phyloP scores from a whole-genome alignment of 176 grass and related monocot species.

The Oryza coarctata region DNA sequence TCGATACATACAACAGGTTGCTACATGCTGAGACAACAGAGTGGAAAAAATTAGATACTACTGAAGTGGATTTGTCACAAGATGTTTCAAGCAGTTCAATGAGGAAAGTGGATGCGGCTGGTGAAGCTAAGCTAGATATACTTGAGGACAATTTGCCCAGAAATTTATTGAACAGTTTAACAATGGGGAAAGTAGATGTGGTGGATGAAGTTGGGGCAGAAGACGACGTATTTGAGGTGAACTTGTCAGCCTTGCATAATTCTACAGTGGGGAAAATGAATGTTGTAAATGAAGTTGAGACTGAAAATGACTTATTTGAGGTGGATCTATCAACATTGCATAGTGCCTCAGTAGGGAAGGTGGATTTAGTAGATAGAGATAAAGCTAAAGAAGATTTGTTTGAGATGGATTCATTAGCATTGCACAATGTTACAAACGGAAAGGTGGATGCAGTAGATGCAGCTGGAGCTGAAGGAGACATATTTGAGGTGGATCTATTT shows the following conservation, averaged over 20 bases:
- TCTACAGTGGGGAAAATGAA: background rate
- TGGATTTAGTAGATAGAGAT: background rate
- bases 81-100: constrained; percentile 24
- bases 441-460: background rate
- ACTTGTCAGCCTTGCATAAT: background rate
- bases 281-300: background rate
- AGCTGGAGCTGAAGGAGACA: background rate
- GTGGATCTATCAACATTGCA: background rate
- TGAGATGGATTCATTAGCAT: background rate
- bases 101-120: background rate
- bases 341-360: background rate
- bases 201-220: background rate
- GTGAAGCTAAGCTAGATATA: background rate
- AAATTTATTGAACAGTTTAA: background rate
- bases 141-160: background rate
- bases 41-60: constrained; percentile 18
- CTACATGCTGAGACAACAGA: constrained; percentile 19
- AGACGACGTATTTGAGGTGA: background rate
- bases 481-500: background rate
- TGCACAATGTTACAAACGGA: background rate
- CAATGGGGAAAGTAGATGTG: background rate
- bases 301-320: background rate
- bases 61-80: background rate
- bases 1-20: background rate
- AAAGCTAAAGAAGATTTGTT: background rate